A percentile compares a stretch with the other conserved stretches of the same genome.
Conservation (phyloP, 805 yeast species). For the Candida vartiovaarae region DNA sequence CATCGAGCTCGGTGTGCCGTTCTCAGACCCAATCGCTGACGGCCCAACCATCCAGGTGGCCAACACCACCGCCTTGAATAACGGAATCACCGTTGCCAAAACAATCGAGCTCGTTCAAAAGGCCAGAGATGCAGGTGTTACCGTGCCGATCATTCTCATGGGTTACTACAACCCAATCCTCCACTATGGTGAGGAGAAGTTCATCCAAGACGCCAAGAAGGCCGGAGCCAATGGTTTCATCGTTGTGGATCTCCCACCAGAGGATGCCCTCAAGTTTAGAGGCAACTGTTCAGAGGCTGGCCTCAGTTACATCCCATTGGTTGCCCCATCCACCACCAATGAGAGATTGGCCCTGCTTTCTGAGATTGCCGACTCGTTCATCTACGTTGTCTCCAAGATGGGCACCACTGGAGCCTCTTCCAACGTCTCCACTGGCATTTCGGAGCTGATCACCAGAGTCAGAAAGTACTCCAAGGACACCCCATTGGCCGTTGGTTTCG, state of each 20-base stretch:
- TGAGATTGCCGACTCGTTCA: constrained; percentile 87
- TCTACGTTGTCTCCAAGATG: constrained; percentile 96
- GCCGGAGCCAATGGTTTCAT: constrained; percentile 96
- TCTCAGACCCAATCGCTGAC: constrained; percentile 97
- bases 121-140: constrained; percentile 80
- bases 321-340: constrained; percentile 95
- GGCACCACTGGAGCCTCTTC: constrained; percentile 92
- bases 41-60: constrained; percentile 96
- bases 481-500: constrained; percentile 95
- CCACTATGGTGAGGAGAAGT: constrained; percentile 80
- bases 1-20: constrained; percentile 93
- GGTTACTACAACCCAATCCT: constrained; percentile 96
- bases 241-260: constrained; percentile 95
- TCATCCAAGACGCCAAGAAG: constrained; percentile 67
- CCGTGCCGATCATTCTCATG: constrained; percentile 88
- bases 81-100: constrained; percentile 67
- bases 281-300: constrained; percentile 59
- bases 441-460: constrained; percentile 65
- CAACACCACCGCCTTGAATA: constrained; percentile 71
- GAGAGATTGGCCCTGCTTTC: constrained; percentile 75
- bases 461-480: constrained; percentile 67
- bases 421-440: constrained; percentile 54
- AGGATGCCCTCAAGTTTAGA: constrained; percentile 89
- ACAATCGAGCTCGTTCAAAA: constrained; percentile 64
- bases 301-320: constrained; percentile 83